Base-by-base conservation (phyloP, 1,284 basidiomycete species). In the Agaricales sp. region DNA sequence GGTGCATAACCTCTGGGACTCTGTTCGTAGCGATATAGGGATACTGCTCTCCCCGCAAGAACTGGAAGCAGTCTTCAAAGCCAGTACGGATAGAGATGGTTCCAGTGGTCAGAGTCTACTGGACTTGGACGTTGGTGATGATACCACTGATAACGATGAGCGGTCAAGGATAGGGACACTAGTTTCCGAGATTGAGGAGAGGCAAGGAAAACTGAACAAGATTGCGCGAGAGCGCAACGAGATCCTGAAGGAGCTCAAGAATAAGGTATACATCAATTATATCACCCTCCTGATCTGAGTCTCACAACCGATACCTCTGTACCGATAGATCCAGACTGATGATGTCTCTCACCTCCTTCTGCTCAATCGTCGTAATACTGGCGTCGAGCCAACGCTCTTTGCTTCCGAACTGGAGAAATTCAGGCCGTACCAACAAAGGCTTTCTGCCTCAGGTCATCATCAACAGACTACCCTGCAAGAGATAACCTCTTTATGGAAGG, bases 361-460 rank as follows among this genome's bases (percentile, higher is more conserved):
- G 1, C 78, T 98, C 48, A 96, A 97, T 61, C 82, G 92, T 13
- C 85, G 93, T 14, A 87, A 92, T 53, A 77, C 80, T 21, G 81
- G 82, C 35, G 85, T 89, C 2, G 92, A 98, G 57, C 84, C 88
- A 0, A 78, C 89, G 1, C 73, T 98, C 14, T 98, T 98, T 59
- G 89, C 92, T 0, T 78, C 84, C 3, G 94, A 98, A 64, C 78
- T 98, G 14, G 94, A 97, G 64, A 98, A 98, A 67, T 98, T 97
- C 71, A 76, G 80, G 19, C 90, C 93, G 1, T 93, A 91, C 61
- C 92, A 96, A 63, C 80, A 86, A 45, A 79, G 91, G 2, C 70
- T 97, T 1, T 69, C 77, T 1, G 75, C 85, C 1, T 90, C 89
- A 0, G 71, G 90, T 2, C 80, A 85, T 47, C 83, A 88, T 25